A percentile compares a stretch with the other conserved stretches of the same genome.
Conservation (phyloP, 768 basidiomycete genomes). For the Mycena rosella region DNA sequence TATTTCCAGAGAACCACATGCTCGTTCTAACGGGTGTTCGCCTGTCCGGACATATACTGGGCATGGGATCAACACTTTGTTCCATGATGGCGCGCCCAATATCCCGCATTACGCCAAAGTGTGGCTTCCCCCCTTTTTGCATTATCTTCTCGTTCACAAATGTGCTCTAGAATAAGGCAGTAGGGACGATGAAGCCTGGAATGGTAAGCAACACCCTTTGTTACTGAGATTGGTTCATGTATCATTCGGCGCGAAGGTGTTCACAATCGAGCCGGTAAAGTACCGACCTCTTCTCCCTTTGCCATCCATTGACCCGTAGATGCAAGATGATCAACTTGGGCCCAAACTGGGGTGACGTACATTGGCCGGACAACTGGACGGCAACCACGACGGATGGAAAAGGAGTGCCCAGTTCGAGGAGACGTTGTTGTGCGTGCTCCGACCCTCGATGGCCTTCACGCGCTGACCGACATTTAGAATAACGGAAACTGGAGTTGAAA, state of each 20-base stretch:
- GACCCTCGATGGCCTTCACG: slow-evolving; percentile 1
- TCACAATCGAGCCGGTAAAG: slow-evolving; percentile 85
- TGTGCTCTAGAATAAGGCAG: slow-evolving; percentile 73
- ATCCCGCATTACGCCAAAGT: slow-evolving; percentile 92
- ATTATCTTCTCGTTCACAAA: not conserved
- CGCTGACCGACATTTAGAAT: slow-evolving; percentile 62
- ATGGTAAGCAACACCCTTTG: slow-evolving; percentile 68
- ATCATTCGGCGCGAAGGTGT: slow-evolving; percentile 58
- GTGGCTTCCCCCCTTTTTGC: not conserved
- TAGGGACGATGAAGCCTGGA: slow-evolving; percentile 94
- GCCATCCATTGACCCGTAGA: slow-evolving; percentile 18
- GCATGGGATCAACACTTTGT: slow-evolving; percentile 89
- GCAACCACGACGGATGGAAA: slow-evolving; percentile 94
- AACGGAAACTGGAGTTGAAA: slow-evolving; percentile 91
- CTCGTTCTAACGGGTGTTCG: slow-evolving; percentile 86
- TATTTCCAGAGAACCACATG: slow-evolving; percentile 79
- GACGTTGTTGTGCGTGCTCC: slow-evolving; percentile 82
- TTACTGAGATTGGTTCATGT: slow-evolving; percentile 14
- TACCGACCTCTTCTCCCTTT: slow-evolving; percentile 12
- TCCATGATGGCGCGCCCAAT: slow-evolving; percentile 83
- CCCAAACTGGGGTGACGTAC: slow-evolving; percentile 76
- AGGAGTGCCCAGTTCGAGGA: slow-evolving; percentile 98
- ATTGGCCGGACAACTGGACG: slow-evolving; percentile 98
- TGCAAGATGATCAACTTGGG: slow-evolving; percentile 94
- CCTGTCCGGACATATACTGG: slow-evolving; percentile 94